Evolutionary conservation across 2,329 filamentous ascomycete species (phyloP), one percentile per base, ranked within the genome.

Genomic region (Aspergillus fructus): DNA sequence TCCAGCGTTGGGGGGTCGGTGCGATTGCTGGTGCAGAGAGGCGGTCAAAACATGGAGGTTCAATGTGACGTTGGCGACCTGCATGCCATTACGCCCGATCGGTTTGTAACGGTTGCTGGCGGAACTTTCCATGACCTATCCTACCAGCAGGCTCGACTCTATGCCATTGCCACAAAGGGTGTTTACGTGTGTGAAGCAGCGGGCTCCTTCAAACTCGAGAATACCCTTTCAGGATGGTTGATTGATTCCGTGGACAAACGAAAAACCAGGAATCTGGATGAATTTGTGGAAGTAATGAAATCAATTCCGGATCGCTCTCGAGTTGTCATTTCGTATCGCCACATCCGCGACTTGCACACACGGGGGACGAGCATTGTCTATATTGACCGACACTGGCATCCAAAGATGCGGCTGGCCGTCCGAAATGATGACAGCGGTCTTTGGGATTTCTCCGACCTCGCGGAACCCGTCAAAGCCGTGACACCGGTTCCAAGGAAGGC

Each of bases 41-140:
- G 93, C 50, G 93, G 94, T 37, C 81, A 93, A 73, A 89, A 97
- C 68, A 79, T 96, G 39, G 88, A 94, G 69, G 87, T 97, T 13
- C 88, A 94, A 58, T 83, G 97, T 55, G 79, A 86, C 52, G 93
- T 97, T 45, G 92, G 90, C 49, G 90, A 99, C 71, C 82, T 99
- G 60, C 94, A 99, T 78, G 85, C 84, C 56, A 99, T 99, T 72
- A 97, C 94, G 3, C 94, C 96, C 13, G 93, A 97, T 76, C 89
- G 93, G 59, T 99, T 97, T 71, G 90, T 97, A 53, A 91, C 92
- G 4, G 93, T 97, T 43, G 91, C 93, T 42, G 96, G 94, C 19
- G 94, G 88, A 23, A 93, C 92, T 58, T 97, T 99, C 80, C 96
- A 99, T 77, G 86, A 96, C 71, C 81, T 99, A 17, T 99, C 96